Base-by-base conservation (phyloP, 768 basidiomycete genomes). In the Kwoniella pini region DNA sequence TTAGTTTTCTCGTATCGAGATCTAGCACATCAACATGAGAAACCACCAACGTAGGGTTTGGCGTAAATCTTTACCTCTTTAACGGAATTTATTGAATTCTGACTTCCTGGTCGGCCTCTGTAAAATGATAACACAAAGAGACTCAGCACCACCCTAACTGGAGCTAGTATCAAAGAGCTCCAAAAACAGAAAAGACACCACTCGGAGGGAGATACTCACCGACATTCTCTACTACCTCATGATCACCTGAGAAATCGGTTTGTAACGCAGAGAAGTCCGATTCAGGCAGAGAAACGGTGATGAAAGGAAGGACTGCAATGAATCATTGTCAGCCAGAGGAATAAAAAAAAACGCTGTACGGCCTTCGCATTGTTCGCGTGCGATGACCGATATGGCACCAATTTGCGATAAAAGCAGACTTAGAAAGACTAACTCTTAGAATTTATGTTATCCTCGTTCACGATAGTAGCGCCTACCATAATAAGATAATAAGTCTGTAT, bases 151-250 rank as follows among this genome's bases (percentile, higher is more conserved):
- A 27, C 10, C n/a, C 30, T 21, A 5, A 19, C 15, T 12, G 15
- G 21, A 36, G 2, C 21, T n/a, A n/a, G n/a, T n/a, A n/a, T n/a
- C n/a, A n/a, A n/a, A n/a, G n/a, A n/a, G n/a, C n/a, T n/a, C n/a
- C n/a, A n/a, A n/a, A n/a, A n/a, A n/a, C n/a, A n/a, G n/a, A 26
- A 26, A 21, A 13, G 30, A 43, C 12, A 28, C 13, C 27, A 33
- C 11, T 88, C 88, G 57, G 86, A 86, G 2, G 74, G 83, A n/a
- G 80, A 19, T 85, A 21, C 90, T 90, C 74, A 85, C 81, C 45
- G 82, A 91, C 70, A 83, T 85, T 53, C 81, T 92, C 42, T 86
- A 91, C 69, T 86, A 91, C 42, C 83, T 81, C 21, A 89, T 89
- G 4, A 85, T 86, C 17, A 87, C 91, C 74, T 81, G 86, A 31